Percentiles rank a stretch among this genome's conserved stretches.
Evolutionary conservation across 495 filamentous ascomycete genomes (phyloP).

Genomic region (Aspergillus kassunensis): DNA sequence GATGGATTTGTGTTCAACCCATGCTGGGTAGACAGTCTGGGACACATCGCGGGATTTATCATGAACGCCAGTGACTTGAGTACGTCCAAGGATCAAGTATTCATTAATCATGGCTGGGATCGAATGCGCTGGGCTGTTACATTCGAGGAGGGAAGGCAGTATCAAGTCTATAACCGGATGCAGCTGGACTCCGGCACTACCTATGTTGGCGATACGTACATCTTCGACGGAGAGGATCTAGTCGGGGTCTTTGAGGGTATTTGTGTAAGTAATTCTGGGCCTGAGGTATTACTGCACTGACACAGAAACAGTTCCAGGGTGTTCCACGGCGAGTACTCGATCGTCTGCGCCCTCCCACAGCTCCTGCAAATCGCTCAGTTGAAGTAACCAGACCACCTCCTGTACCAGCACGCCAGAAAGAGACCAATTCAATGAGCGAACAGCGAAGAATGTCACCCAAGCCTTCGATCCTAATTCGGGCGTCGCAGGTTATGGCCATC

Average conservation of each 20-base stretch:
- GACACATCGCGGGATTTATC: conserved; percentile 51
- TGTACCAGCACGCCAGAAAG: background rate
- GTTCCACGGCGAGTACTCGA: background rate
- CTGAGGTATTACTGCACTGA: too few relatives aligned
- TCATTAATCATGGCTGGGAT: conserved; percentile 42
- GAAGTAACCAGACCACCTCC: background rate
- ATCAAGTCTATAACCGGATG: conserved; percentile 42
- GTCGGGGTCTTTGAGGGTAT: background rate
- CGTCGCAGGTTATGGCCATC: too few relatives aligned
- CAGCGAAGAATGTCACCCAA: too few relatives aligned
- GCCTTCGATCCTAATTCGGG: too few relatives aligned
- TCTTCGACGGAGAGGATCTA: background rate
- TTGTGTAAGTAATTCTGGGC: too few relatives aligned
- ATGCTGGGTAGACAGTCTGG: conserved; percentile 47
- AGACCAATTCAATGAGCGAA: too few relatives aligned
- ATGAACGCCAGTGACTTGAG: conserved; percentile 47
- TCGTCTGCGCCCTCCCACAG: background rate
- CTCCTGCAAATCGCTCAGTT: background rate
- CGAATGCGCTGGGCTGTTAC: conserved; percentile 27
- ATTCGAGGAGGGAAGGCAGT: conserved; percentile 23
- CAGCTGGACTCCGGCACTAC: conserved; percentile 25
- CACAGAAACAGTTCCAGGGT: background rate
- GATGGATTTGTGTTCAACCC: conserved; percentile 9
- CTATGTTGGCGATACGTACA: background rate
- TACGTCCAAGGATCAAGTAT: conserved; percentile 45